Base-by-base conservation (phyloP, 148 eudicot species). In the Rhododendron kiyosumense region DNA sequence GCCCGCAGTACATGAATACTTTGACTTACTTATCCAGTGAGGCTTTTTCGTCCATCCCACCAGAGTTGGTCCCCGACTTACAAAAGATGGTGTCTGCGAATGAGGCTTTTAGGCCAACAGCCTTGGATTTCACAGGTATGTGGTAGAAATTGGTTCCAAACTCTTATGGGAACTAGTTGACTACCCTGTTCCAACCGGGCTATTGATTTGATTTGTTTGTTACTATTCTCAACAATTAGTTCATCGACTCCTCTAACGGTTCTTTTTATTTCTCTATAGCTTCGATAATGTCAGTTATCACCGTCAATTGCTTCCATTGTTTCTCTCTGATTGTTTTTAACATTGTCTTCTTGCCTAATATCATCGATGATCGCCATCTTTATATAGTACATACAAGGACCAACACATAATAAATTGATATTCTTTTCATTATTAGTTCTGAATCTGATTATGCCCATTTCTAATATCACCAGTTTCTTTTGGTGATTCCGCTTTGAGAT, bases 1-100 rank as follows among this genome's bases (percentile, higher is more conserved):
- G 88, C 87, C 77, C 78, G 92, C 99, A 97, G 99, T 95, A 95
- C 92, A 94, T 93, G 96, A 97, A 97, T 90, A 93, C 87, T 79
- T 87, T 97, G 89, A 93, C 89, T 81, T 97, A 97, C 90, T 91
- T 97, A 82, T 89, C 98, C 86, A 94, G 96, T 88, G 97, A 92
- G 85, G 89, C 99, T 86, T 95, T 95, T 87, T 93, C 96, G 34
- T 91, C 97, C 79, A 91, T 97, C 83, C 98, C 98, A 22, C 84
- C 92, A 57, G 99, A 95, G 83, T 89, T 97, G 87, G 95, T 93
- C 52, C 91, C 96, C 2, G 99, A 97, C 86, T 86, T 97, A 63
- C 96, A 93, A 85, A 93, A 94, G 89, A 94, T 97, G 98, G 94
- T 97, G 79, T 93, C 99, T 71, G 83, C 90, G 49, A 91, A 93